Conservation (phyloP, 2,329 filamentous ascomycete species). For the Cordyceps pruinosa region DNA sequence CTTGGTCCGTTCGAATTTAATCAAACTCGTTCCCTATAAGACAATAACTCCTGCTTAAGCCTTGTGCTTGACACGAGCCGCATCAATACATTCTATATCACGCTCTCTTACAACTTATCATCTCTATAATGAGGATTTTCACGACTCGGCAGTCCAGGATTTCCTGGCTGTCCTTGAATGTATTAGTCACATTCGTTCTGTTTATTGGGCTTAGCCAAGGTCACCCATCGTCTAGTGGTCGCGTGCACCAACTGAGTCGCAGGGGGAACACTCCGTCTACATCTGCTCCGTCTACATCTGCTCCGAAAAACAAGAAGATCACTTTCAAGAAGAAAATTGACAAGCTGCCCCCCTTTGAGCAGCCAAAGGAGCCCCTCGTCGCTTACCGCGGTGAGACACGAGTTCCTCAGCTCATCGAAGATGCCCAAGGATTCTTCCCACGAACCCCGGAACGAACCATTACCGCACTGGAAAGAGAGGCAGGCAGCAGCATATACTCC, state of each 20-base stretch:
- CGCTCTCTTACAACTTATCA: neutral
- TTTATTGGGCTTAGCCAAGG: neutral
- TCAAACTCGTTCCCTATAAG: neutral
- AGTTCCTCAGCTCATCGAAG: neutral
- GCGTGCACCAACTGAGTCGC: neutral
- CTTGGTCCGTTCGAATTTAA: neutral
- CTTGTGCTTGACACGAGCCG: neutral
- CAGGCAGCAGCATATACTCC: neutral
- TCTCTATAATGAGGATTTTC: neutral
- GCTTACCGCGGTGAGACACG: neutral
- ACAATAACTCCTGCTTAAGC: neutral
- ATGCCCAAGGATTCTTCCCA: neutral
- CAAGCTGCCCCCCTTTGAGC: neutral
- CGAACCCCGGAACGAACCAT: neutral
- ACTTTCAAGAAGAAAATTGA: neutral
- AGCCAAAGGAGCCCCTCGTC: neutral
- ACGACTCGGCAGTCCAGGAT: neutral
- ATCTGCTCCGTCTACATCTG: neutral
- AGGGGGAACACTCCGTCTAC: neutral
- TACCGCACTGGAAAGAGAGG: neutral
- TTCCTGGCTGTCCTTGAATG: conserved; percentile 1
- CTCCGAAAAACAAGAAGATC: neutral
- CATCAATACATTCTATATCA: neutral
- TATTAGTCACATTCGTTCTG: neutral
- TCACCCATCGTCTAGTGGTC: neutral